Conservation (phyloP, 73 alveolate genomes). For the Effrenium voratum region DNA sequence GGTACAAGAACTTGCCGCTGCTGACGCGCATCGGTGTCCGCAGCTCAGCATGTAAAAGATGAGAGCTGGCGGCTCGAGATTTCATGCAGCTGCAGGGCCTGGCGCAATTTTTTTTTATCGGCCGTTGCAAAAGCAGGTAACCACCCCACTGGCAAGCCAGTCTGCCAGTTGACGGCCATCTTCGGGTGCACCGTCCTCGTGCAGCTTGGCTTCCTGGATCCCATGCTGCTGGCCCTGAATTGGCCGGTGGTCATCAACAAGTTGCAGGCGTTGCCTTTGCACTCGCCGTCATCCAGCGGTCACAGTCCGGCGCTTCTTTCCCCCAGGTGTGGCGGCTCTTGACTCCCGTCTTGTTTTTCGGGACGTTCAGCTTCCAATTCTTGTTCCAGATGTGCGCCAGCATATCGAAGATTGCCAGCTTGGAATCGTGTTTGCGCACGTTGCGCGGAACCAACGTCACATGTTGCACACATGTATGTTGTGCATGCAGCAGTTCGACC, state of each 20-base stretch:
- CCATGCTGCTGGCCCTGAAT: constrained; percentile 50
- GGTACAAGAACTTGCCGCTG: constrained; percentile 88
- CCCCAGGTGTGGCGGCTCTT: constrained; percentile 72
- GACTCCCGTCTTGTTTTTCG: constrained; percentile 58
- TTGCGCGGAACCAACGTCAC: not conserved
- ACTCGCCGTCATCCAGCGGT: too few relatives aligned
- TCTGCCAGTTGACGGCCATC: constrained; percentile 46
- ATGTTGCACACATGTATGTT: too few relatives aligned
- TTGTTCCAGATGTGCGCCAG: constrained; percentile 91
- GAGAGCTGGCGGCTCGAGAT: not conserved
- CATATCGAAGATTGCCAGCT: not conserved
- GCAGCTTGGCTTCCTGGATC: constrained; percentile 61
- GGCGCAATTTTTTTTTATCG: not conserved
- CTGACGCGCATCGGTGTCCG: constrained; percentile 35
- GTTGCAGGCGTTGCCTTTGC: constrained; percentile 44
- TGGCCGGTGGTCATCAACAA: constrained; percentile 92
- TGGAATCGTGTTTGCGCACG: not conserved
- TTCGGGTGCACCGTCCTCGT: constrained; percentile 85
- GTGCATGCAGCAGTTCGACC: too few relatives aligned
- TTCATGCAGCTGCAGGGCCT: not conserved
- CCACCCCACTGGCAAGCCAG: not conserved
- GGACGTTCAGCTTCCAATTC: constrained; percentile 73
- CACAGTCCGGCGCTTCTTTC: too few relatives aligned
- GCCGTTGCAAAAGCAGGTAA: not conserved
- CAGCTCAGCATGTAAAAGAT: not conserved